Base-by-base conservation (phyloP, 2,329 filamentous ascomycete genomes). In the Colletotrichum incanum region DNA sequence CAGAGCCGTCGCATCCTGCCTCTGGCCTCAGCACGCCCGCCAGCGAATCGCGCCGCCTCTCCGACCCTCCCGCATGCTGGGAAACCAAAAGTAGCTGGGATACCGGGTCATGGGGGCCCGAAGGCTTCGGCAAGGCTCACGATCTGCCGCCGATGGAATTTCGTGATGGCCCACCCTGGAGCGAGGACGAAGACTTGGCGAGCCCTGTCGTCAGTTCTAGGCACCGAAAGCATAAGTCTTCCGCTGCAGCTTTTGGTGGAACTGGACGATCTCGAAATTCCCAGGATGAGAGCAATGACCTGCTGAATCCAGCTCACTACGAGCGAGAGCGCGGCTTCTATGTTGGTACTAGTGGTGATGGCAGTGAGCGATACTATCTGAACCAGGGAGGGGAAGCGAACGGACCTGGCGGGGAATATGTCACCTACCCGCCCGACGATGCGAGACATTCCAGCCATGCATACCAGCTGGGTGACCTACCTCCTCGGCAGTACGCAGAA, bases 141-240 rank as follows among this genome's bases (percentile, higher is more conserved):
- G 93, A 95, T 78, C 86, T 97, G 20, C 92, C 94, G 12, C 93
- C 93, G 26, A 95, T 96, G 79, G 90, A 94, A 60, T 96, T 96
- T 77, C 93, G 91, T 5, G 94, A 96, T 79, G 95, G 95, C 0
- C 95, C 95, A 28, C 96, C 95, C 2, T 98, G 95, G 85, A 97
- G 94, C 81, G 95, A 98, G 83, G 95, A 98, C 78, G 95, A 98
- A 77, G 96, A 98, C 81, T 87, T 98, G 54, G 94, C 96, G 78
- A 97, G 95, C 79, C 95, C 95, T 0, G 94, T 98, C 23, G 94
- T 95, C 18, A 94, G 93, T 75, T 93, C 93, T 49, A 89, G 93
- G 70, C 95, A 97, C 81, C 93, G 93, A 79, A 97, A 96, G 82
- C 93, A 95, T 83, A 97, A 94, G 81, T 94, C 93, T 3, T 88